A percentile compares a stretch with the other conserved stretches of the same genome.
These are phyloP conservation scores for Apiotrichum sp. DNA, from an alignment of 1,284 basidiomycete species.

Conservation along the genomic window DNA sequence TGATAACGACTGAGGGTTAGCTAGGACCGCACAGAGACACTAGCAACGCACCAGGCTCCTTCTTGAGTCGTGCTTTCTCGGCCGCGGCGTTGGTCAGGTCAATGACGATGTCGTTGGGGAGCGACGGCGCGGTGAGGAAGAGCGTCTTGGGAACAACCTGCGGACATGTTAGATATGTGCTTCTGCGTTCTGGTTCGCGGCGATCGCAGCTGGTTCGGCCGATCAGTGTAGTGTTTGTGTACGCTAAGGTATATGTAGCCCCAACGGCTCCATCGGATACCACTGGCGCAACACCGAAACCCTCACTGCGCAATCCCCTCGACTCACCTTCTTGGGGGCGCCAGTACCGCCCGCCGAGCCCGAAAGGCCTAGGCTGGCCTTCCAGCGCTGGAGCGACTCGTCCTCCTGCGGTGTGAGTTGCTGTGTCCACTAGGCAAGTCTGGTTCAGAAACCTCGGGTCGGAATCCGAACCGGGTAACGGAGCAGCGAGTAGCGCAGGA, in stretches of 20 bases:
- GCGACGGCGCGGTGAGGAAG: slow-evolving; percentile 49
- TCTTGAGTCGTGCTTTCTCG: slow-evolving; percentile 49
- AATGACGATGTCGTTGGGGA: slow-evolving; percentile 47
- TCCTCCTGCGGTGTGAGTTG: slow-evolving; percentile 43
- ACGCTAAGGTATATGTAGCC: too few species aligned
- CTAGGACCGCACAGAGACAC: neutral
- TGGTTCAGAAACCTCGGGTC: too few species aligned
- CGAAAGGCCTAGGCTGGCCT: slow-evolving; percentile 52
- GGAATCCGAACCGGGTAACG: too few species aligned
- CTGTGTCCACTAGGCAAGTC: neutral
- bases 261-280: neutral
- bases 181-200: too few species aligned
- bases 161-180: neutral
- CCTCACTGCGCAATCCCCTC: neutral
- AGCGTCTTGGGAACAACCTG: slow-evolving; percentile 47
- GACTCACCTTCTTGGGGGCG: slow-evolving; percentile 38
- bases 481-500: too few species aligned
- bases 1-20: slow-evolving; percentile 44
- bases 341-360: slow-evolving; percentile 21
- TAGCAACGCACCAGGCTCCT: slow-evolving; percentile 45
- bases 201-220: too few species aligned
- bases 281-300: neutral
- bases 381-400: slow-evolving; percentile 55
- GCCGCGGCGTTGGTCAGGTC: slow-evolving; percentile 47
- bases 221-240: too few species aligned